A percentile compares a stretch with the other conserved stretches of the same genome.
Evolutionary conservation across 1,284 basidiomycete species (phyloP).

Genomic region (Afroboletus lepidellus): DNA sequence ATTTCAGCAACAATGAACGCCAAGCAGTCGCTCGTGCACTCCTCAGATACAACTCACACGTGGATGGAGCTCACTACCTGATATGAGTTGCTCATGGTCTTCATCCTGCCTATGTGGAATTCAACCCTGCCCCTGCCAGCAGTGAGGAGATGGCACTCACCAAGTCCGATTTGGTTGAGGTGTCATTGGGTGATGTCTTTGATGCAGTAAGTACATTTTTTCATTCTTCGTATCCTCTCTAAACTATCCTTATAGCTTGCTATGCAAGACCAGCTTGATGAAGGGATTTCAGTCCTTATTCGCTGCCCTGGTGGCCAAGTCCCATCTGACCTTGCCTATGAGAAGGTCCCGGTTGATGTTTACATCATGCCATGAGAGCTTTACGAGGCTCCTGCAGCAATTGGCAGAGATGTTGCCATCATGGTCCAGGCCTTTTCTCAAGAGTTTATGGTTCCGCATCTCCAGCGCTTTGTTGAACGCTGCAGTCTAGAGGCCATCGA

Average conservation of each 20-base stretch:
- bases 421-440: background rate
- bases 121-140: background rate
- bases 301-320: background rate
- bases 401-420: background rate
- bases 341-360: background rate
- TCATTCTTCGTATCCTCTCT: background rate
- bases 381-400: background rate
- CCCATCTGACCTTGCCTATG: background rate
- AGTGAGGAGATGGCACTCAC: background rate
- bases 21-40: too few species aligned
- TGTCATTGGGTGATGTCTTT: background rate
- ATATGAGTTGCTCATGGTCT: too few species aligned
- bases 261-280: background rate
- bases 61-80: too few species aligned
- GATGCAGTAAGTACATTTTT: background rate
- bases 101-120: background rate
- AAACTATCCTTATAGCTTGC: background rate
- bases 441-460: background rate
- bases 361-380: background rate
- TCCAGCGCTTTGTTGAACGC: background rate
- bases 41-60: too few species aligned
- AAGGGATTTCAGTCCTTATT: background rate
- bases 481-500: background rate
- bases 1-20: too few species aligned
- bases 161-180: background rate